phyloP scores from a whole-genome alignment of 2,329 filamentous ascomycete genomes.

The Trichocomaceae sp. region DNA sequence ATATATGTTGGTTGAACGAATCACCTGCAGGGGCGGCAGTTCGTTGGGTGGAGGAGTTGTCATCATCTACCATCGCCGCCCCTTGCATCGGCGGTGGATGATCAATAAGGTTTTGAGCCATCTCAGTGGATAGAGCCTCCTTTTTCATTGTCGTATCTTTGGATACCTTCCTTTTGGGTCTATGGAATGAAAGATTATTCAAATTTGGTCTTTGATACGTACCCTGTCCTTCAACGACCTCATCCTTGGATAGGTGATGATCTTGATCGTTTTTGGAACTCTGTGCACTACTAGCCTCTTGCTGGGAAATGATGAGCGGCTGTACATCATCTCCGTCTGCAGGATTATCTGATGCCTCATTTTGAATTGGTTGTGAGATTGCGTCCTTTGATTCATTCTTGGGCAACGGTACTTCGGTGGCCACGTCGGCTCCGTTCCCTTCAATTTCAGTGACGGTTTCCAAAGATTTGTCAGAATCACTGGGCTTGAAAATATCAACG shows the following conservation, averaged over 20 bases:
- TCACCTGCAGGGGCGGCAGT: conserved; percentile 16
- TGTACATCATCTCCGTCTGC: neutral
- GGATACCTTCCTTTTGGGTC: conserved; percentile 26
- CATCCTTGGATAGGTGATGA: conserved; percentile 6
- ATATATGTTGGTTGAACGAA: conserved; percentile 11
- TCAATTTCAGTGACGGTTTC: conserved; percentile 7
- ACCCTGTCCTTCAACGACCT: conserved; percentile 29
- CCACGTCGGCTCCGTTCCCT: neutral
- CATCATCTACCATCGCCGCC: conserved; percentile 17
- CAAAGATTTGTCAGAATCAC: neutral
- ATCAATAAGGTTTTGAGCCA: conserved; percentile 19
- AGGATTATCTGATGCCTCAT: neutral
- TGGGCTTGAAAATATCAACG: conserved; percentile 3
- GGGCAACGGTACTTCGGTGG: neutral
- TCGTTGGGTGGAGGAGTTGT: conserved; percentile 19
- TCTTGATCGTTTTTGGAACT: neutral
- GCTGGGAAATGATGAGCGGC: neutral
- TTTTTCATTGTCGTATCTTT: conserved; percentile 18
- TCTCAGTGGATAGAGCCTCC: conserved; percentile 20
- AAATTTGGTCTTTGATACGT: conserved; percentile 25
- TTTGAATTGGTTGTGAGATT: neutral
- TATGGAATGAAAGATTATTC: conserved; percentile 21
- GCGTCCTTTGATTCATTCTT: neutral
- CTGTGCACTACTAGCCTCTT: neutral
- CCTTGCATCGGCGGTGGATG: conserved; percentile 23